A percentile compares a stretch with the other conserved stretches of the same genome.
Evolutionary conservation across 2,329 filamentous ascomycete species (phyloP).

Genomic region (Penicillium sp.): DNA sequence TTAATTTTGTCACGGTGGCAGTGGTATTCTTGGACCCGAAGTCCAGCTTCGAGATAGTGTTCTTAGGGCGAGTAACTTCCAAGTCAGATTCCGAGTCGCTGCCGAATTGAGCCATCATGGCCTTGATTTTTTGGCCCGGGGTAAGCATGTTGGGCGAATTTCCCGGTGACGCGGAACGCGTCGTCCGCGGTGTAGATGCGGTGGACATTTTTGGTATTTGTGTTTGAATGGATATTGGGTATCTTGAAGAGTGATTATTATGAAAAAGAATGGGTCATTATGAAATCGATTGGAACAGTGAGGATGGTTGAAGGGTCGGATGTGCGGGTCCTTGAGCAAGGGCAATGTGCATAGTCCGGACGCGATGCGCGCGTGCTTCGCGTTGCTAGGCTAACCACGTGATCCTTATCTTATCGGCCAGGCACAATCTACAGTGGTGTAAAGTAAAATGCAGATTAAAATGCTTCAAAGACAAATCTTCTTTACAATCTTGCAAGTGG

Average conservation of each 20-base stretch:
- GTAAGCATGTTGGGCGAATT: conserved; percentile 41
- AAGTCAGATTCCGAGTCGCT: conserved; percentile 50
- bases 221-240: neutral
- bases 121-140: conserved; percentile 50
- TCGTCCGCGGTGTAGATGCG: conserved; percentile 35
- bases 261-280: conserved; percentile 2
- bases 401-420: conserved; percentile 20
- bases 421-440: neutral
- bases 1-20: neutral
- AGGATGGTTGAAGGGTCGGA: conserved; percentile 1
- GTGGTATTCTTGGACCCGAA: conserved; percentile 12
- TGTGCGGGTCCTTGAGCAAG: conserved; percentile 7
- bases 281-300: conserved; percentile 2
- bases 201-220: conserved; percentile 27
- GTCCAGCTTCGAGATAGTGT: conserved; percentile 15
- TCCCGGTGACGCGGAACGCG: conserved; percentile 32
- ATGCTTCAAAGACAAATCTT: neutral
- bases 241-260: neutral
- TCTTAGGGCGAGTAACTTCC: conserved; percentile 20
- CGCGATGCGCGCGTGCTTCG: conserved; percentile 27
- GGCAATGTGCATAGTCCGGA: conserved; percentile 21
- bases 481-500: neutral
- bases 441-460: neutral
- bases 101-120: conserved; percentile 51
- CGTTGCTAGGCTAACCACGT: conserved; percentile 22